Evolutionary conservation across 331 rosid species (phyloP).

Genomic region (Pyrus hybrid): DNA sequence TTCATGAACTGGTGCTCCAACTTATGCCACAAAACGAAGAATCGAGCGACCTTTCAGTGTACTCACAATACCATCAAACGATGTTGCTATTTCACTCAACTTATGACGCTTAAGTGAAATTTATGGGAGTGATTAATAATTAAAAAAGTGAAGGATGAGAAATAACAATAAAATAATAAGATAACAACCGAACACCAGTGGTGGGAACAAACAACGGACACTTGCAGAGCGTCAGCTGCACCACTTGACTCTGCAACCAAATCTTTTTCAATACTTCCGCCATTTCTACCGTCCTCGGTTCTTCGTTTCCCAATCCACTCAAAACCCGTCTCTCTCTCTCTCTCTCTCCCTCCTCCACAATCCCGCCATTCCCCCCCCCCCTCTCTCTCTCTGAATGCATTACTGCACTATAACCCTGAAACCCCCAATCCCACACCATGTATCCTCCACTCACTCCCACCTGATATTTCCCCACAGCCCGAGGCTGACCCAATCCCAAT

Average conservation of each 20-base stretch:
- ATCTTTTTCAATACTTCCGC: neutral
- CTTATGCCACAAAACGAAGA: too few species aligned
- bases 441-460: slow-evolving; percentile 9
- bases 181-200: neutral
- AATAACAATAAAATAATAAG: neutral
- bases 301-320: neutral
- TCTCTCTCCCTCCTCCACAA: neutral
- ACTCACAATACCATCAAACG: fast-evolving
- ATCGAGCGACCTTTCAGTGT: too few species aligned
- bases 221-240: neutral
- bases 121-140: too few species aligned
- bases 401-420: slow-evolving; percentile 28
- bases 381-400: slow-evolving; percentile 49
- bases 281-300: neutral
- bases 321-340: neutral
- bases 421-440: slow-evolving; percentile 30
- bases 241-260: neutral
- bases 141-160: too few species aligned
- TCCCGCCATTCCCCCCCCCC: neutral
- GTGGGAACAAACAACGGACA: neutral
- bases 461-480: slow-evolving; percentile 10
- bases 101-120: too few species aligned
- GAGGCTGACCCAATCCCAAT: neutral
- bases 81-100: too few species aligned
- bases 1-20: too few species aligned